Evolutionary conservation across 2,329 filamentous ascomycete species (phyloP), one percentile per base, ranked within the genome.

Genomic region (Drechslerella coelobrocha): DNA sequence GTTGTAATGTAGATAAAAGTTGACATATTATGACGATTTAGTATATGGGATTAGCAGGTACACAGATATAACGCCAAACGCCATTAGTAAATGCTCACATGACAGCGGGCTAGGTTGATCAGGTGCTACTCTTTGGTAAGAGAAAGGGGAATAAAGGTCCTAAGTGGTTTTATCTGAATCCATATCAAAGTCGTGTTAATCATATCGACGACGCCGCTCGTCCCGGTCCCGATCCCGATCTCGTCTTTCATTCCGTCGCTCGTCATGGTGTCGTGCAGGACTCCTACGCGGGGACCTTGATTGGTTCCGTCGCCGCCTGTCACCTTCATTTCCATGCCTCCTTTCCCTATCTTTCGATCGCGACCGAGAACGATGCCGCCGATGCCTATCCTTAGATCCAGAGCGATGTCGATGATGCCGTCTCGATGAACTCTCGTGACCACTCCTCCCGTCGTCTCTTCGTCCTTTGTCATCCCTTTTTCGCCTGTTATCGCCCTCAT

Each of bases 401-500:
- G 71, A 71, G 2, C 71, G 75, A 39, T 74, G 73, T n/a, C n/a
- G n/a, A 73, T 76, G 76, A 47, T 76, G 74, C 52, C 69, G 76
- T 48, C 74, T 72, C 31, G 41, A 45, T 45, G 41, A 45, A 21
- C 19, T 10, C 5, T 45, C 41, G n/a, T n/a, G n/a, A n/a, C n/a
- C n/a, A n/a, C n/a, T n/a, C 29, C 12, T 31, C 29, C 29, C 29
- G n/a, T 45, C 41, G 76, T 74, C 39, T 73, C 73, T 47, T 71
- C 73, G 66, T 6, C 73, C 68, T 21, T 54, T 79, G 77, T 10
- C 78, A 76, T 63, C 77, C 78, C 45, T 75, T 76, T 52, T 78
- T 78, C 53, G 78, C 74, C 61, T 76, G 74, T 76, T 77, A 4
- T 78, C 76, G 17, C 78, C 76, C 23, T 76, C 54, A 68, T 77